Conservation (phyloP, 306 rosid genomes). For the Albizia julibrissin region DNA sequence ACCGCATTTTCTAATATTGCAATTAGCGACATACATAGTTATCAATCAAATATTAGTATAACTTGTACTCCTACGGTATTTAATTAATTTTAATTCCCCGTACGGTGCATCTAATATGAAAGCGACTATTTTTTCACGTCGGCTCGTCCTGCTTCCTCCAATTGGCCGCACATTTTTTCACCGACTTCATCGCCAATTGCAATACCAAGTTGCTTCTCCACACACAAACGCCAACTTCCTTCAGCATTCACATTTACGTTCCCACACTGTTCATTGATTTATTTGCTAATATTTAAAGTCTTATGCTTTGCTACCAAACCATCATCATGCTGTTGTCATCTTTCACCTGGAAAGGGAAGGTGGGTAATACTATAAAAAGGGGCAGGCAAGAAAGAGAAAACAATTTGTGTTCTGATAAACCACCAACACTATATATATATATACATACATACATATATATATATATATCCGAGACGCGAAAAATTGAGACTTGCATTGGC, state of each 20-base stretch:
- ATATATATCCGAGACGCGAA: neutral
- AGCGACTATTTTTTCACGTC: constrained; percentile 14
- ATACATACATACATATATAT: neutral
- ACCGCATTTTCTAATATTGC: neutral
- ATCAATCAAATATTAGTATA: too few relatives aligned
- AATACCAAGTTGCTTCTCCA: neutral
- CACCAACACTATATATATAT: neutral
- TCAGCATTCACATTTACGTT: constrained; percentile 31
- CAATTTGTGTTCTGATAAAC: neutral
- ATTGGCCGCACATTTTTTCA: neutral
- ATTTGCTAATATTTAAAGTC: neutral
- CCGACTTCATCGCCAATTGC: constrained; percentile 21
- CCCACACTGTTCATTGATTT: constrained; percentile 10
- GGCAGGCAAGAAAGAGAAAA: neutral
- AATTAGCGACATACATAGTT: neutral
- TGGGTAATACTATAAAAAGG: neutral
- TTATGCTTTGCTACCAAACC: neutral
- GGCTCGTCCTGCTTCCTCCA: constrained; percentile 19
- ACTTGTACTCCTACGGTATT: too few relatives aligned
- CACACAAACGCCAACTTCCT: neutral
- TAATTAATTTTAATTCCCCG: neutral
- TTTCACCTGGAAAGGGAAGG: neutral
- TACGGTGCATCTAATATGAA: neutral
- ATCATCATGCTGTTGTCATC: neutral
- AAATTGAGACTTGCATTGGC: neutral